Conservation (phyloP, 345 rosid genomes). For the Melaleuca quinquenervia region DNA sequence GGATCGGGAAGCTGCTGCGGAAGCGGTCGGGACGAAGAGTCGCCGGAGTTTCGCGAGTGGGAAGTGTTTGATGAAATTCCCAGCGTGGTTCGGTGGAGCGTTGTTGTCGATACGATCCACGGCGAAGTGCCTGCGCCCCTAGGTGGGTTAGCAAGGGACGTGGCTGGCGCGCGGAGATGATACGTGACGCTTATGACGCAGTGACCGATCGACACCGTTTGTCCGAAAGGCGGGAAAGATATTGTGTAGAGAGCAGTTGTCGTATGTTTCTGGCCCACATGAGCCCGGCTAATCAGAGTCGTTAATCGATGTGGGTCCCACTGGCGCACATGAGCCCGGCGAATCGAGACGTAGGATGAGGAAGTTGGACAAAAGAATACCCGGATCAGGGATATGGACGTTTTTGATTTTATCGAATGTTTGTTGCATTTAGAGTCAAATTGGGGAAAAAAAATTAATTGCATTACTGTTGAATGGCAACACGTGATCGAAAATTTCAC, state of each 20-base stretch:
- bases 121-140: background rate
- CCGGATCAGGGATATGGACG: too few relatives aligned
- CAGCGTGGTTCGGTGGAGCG: background rate
- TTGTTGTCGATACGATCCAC: background rate
- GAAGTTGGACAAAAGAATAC: too few relatives aligned
- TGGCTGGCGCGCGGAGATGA: background rate
- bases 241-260: background rate
- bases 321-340: background rate
- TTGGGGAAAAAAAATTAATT: too few relatives aligned
- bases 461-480: too few relatives aligned
- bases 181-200: background rate
- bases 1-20: slow-evolving; percentile 7
- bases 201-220: background rate
- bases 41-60: background rate
- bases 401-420: too few relatives aligned
- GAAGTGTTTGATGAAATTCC: background rate
- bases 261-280: background rate
- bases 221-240: background rate
- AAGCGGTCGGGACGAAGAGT: background rate
- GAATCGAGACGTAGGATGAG: too few relatives aligned
- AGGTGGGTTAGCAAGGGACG: background rate
- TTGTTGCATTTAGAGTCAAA: too few relatives aligned
- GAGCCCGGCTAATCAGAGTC: background rate
- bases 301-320: background rate
- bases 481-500: too few relatives aligned